Evolutionary conservation across 1,284 basidiomycete species (phyloP), one percentile per base, ranked within the genome.

Genomic region (Tylopilus sp.): DNA sequence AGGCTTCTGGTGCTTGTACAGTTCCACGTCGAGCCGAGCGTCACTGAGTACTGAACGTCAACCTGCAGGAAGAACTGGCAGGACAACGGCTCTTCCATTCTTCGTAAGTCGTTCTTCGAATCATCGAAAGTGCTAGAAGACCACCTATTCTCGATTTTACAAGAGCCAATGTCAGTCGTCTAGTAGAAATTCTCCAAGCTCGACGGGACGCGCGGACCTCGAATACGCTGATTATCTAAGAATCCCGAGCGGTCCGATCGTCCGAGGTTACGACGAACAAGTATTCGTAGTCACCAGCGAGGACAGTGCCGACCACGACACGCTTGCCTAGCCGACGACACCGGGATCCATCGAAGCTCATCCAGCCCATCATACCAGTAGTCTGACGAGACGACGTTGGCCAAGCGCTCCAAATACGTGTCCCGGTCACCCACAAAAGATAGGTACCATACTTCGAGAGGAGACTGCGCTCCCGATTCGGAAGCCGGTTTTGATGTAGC

Each of bases 101-200:
- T 53, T 59, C 37, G 56, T 45, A 64, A 48, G 59, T 41, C 20
- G 41, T 29, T 46, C 48, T 60, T 64, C 54, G 59, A 54, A 51
- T n/a, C 44, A 44, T 37, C 42, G 29, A 41, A 54, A 48, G 37
- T 7, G 21, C 29, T 1, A 43, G 58, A 61, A 63, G 56, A 24
- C 49, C 26, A 8, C 29, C 42, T 21, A 15, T 38, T 26, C 54
- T 60, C 59, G 51, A 60, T 58, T 38, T 58, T 64, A 59, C 29
- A 21, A 59, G 44, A 3, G 40, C n/a, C 21, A 51, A 28, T 50
- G 59, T 63, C 53, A 60, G 50, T 24, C 26, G 28, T 28, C 38
- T 30, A 35, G 28, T 31, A n/a, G 49, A 46, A 60, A 37, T 50
- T 50, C 45, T 47, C 26, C 33, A 44, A 14, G 35, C 35, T 21